phyloP scores from a whole-genome alignment of 2,329 filamentous ascomycete genomes.

The Penicillium janthinellum region DNA sequence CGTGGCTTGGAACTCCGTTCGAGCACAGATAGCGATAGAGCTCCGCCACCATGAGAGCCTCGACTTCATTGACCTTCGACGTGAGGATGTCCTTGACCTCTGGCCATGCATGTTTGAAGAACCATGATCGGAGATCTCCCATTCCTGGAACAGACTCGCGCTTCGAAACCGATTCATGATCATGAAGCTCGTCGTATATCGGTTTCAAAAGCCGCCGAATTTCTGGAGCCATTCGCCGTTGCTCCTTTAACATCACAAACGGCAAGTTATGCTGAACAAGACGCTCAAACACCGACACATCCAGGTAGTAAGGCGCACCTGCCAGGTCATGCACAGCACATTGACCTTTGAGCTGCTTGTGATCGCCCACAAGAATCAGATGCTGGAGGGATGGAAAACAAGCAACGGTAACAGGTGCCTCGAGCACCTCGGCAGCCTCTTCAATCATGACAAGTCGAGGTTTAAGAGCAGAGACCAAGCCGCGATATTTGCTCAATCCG shows the following conservation, averaged over 20 bases:
- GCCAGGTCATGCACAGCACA: conserved; percentile 65
- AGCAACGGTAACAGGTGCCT: conserved; percentile 59
- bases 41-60: conserved; percentile 74
- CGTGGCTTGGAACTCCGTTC: conserved; percentile 61
- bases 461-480: conserved; percentile 64
- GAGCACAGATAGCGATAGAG: conserved; percentile 72
- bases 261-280: conserved; percentile 67
- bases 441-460: conserved; percentile 74
- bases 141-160: conserved; percentile 63
- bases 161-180: conserved; percentile 60
- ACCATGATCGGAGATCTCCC: conserved; percentile 61
- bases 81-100: conserved; percentile 65
- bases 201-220: conserved; percentile 62
- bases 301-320: conserved; percentile 64
- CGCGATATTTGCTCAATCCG: conserved; percentile 77
- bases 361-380: conserved; percentile 73
- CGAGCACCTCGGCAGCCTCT: conserved; percentile 74
- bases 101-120: conserved; percentile 65
- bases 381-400: conserved; percentile 66
- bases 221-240: conserved; percentile 73
- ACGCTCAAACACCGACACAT: conserved; percentile 78
- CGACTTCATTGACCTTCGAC: conserved; percentile 69
- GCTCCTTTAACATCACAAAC: conserved; percentile 65
- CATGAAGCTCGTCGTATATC: conserved; percentile 62
- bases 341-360: conserved; percentile 72